Evolutionary conservation across 306 rosid species (phyloP), one percentile per base, ranked within the genome.

Genomic region (Hippophae tibetana): DNA sequence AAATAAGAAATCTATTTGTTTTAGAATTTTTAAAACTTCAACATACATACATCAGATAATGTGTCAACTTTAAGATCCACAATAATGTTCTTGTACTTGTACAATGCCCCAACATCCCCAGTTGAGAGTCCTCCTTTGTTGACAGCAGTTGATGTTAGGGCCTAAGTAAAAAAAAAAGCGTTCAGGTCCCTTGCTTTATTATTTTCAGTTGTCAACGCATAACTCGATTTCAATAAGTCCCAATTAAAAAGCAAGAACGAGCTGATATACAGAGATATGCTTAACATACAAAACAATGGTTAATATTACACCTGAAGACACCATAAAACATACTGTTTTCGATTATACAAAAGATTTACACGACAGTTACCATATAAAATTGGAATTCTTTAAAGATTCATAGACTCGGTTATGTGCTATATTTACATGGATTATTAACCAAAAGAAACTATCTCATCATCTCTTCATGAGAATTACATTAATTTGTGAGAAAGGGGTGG

Each of bases 61-160:
- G 97, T 93, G 75, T 93, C 97, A 67, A 88, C 64, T 84, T 93
- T 93, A 73, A 88, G 78, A 75, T 93, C 85, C 64, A 88, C 43
- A 55, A 81, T 47, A 31, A 76, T 65, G 69, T 88, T 93, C 80
- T 76, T 93, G 70, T 79, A 82, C 88, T 88, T 93, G 84, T 84
- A 93, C 64, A 52, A 69, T 61, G 97, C 76, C 14, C 80, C 84
- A 47, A 93, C 70, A 72, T 88, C 99, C 66, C 95, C 99, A 51
- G 72, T 66, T 61, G 97, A 93, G 61, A 86, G 81, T 70, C 86
- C 90, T 67, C 90, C 95, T 74, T 82, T 93, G 85, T 86, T 93
- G 72, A 84, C 79, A 23, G 99, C 90, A 40, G 95, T 80, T 62
- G 99, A 88, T 52, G 99, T 88, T 45, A 93, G 86, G 52, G 88